phyloP scores from a whole-genome alignment of 305 asterid genomes.

The Caryopteris hybrid region DNA sequence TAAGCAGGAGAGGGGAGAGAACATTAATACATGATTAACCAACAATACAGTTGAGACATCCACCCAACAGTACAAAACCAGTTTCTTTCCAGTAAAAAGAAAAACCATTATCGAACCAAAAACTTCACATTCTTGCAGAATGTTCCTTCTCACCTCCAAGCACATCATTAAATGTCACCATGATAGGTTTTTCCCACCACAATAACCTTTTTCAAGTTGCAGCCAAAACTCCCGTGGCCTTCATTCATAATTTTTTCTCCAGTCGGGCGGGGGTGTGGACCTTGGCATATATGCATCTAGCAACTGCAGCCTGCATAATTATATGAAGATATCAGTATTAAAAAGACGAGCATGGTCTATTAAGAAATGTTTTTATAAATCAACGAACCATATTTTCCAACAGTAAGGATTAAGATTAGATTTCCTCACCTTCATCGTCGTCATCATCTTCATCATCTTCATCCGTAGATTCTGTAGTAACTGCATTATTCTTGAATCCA shows the following conservation, averaged over 20 bases:
- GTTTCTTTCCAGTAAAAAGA: too few relatives aligned
- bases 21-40: neutral
- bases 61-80: constrained; percentile 25
- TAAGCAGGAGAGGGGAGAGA: neutral
- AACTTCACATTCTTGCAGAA: too few relatives aligned
- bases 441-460: neutral
- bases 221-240: too few relatives aligned
- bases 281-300: constrained; percentile 64
- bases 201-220: too few relatives aligned
- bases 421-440: neutral
- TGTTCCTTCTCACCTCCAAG: constrained; percentile 94
- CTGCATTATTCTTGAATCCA: neutral
- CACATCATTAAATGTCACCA: constrained; percentile 77
- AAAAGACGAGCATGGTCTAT: neutral
- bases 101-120: too few relatives aligned
- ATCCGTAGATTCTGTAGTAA: neutral
- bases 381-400: too few relatives aligned
- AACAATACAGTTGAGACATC: constrained; percentile 17
- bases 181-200: too few relatives aligned
- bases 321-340: too few relatives aligned
- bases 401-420: neutral
- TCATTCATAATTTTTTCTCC: constrained; percentile 17
- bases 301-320: constrained; percentile 72
- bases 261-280: too few relatives aligned
- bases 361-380: too few relatives aligned